phyloP scores from a whole-genome alignment of 192 early-diverging fungal genomes.

The Coemansia erecta region DNA sequence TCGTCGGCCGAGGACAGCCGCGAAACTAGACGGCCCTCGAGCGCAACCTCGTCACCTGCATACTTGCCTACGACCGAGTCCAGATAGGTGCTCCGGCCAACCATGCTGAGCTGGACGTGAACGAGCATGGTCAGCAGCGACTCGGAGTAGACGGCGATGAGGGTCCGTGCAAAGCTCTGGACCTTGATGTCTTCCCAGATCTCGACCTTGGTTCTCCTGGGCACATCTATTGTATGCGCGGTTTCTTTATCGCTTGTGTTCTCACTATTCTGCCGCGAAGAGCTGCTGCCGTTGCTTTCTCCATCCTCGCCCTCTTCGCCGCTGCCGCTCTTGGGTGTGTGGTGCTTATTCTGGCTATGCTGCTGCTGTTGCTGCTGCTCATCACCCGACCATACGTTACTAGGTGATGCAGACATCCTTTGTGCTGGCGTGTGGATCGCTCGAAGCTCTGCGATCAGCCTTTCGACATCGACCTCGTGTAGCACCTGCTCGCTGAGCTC shows the following conservation, averaged over 20 bases:
- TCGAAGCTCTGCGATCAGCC: conserved; percentile 50
- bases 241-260: neutral
- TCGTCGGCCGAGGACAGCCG: conserved; percentile 55
- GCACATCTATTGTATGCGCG: neutral
- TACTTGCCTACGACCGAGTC: conserved; percentile 61
- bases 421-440: conserved; percentile 28
- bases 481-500: conserved; percentile 76
- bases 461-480: conserved; percentile 77
- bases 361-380: neutral
- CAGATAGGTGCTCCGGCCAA: conserved; percentile 88
- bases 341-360: conserved; percentile 1
- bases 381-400: neutral
- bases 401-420: neutral
- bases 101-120: conserved; percentile 83
- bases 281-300: neutral
- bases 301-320: neutral
- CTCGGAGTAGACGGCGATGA: conserved; percentile 82
- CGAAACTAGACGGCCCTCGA: conserved; percentile 29
- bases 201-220: conserved; percentile 60
- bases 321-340: no score
- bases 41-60: conserved; percentile 10
- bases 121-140: conserved; percentile 84
- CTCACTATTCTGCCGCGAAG: neutral
- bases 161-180: conserved; percentile 82
- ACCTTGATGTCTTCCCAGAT: conserved; percentile 92